Base-by-base conservation (phyloP, 768 basidiomycete species). In the Cyclocybe aegerita region DNA sequence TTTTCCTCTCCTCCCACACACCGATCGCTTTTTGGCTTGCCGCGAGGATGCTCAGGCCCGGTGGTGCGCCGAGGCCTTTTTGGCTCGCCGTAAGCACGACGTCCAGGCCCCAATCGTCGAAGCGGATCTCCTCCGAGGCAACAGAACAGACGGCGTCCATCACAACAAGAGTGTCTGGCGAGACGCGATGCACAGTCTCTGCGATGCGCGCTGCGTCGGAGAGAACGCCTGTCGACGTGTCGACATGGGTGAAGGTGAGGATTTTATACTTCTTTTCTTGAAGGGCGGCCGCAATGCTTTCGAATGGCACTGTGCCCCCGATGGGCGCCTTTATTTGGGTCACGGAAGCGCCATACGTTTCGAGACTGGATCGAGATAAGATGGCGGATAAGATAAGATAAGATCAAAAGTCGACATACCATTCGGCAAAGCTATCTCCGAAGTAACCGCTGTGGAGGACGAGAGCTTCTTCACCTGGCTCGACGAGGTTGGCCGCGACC, bases 71-170 rank as follows among this genome's bases (percentile, higher is more conserved):
- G 15, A 99, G 83, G 36, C 96, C 97, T 65, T 97, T 97, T 68
- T 96, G 93, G 50, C 83, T 86, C 8, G 91, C 93, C 11, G 86
- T 82, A 37, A 95, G 59, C 17, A 98, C 87, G 34, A 94, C 83
- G 58, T 99, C 97, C 46, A 98, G 76, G 17, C 79, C 85, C 97
- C 97, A 98, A 2, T 81, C 86, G 59, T 98, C 97, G 76, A 97
- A 89, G 39, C 77, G 82, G 60, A 99, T 94, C 66, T 98, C 93
- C 66, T 98, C 97, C 59, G 88, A 91, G 4, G 91, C 97, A 11
- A 98, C 93, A 1, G 93, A 88, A 70, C 97, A 99, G 23, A 99
- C 97, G n/a, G 83, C 92, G 63, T 99, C 97, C 51, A 93, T 75
- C 7, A 90, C 75, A 38, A 92, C 89, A 53, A 99, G 74, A 1